Percentiles rank a stretch among this genome's conserved stretches.
phyloP scores from a whole-genome alignment of 352 stramenopile species.

The Globisporangium viniferum region DNA sequence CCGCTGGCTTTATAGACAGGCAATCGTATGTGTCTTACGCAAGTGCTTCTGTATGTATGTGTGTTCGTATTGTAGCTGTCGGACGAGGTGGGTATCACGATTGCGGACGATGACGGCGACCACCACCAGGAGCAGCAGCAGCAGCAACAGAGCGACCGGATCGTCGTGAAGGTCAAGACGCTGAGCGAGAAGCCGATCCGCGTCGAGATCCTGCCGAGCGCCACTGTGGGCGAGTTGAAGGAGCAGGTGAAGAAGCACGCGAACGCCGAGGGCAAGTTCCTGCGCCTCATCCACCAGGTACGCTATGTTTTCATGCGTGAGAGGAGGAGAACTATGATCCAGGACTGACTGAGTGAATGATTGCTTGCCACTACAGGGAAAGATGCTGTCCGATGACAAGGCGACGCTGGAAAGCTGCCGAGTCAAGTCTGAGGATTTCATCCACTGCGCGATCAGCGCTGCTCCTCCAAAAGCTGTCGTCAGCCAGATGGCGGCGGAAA shows the following conservation, averaged over 20 bases:
- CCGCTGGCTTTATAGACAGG: background rate
- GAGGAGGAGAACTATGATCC: background rate
- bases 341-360: background rate
- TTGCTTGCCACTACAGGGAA: slow-evolving; percentile 33
- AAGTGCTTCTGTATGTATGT: background rate
- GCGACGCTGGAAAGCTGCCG: slow-evolving; percentile 69
- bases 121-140: slow-evolving; percentile 12
- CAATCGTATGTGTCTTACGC: background rate
- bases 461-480: slow-evolving; percentile 73
- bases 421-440: slow-evolving; percentile 80
- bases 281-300: slow-evolving; percentile 81
- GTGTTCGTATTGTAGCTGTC: slow-evolving; percentile 28
- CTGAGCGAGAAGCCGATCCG: slow-evolving; percentile 82
- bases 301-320: background rate
- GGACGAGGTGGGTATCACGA: slow-evolving; percentile 53
- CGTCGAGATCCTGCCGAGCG: slow-evolving; percentile 63
- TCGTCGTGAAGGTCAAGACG: slow-evolving; percentile 84
- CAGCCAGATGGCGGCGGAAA: slow-evolving; percentile 44
- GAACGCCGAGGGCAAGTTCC: slow-evolving; percentile 78
- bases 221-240: slow-evolving; percentile 69
- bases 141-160: slow-evolving; percentile 37
- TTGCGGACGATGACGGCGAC: slow-evolving; percentile 18
- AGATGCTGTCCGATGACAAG: slow-evolving; percentile 85
- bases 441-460: slow-evolving; percentile 84
- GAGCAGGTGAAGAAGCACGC: slow-evolving; percentile 72